These are phyloP conservation scores for Penicillium thymicola DNA, from an alignment of 2,329 filamentous ascomycete genomes.

Conservation along the genomic window DNA sequence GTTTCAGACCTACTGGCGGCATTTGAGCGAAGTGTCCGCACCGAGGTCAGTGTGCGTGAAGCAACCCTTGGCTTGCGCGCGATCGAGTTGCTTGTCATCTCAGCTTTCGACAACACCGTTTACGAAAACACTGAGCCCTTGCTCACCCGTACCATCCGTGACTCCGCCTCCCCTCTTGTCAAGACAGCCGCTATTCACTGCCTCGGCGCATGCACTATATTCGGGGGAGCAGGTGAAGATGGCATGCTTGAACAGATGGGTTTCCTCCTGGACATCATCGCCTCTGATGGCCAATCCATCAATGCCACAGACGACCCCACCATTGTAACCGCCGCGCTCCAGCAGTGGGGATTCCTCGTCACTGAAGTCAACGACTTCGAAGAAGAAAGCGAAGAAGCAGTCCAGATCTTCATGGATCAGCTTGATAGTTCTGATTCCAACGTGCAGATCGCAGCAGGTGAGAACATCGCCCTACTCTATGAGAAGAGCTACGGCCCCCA, in stretches of 20 bases:
- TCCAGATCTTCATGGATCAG: constrained; percentile 81
- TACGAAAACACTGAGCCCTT: constrained; percentile 60
- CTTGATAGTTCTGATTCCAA: constrained; percentile 69
- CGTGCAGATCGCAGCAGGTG: constrained; percentile 73
- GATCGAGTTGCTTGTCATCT: constrained; percentile 67
- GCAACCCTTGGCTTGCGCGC: constrained; percentile 68
- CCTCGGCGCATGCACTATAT: constrained; percentile 68
- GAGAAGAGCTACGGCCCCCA: constrained; percentile 65
- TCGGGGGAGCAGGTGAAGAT: constrained; percentile 68
- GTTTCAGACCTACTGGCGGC: constrained; percentile 61
- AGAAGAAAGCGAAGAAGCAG: constrained; percentile 65
- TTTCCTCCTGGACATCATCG: constrained; percentile 72
- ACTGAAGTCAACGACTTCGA: constrained; percentile 74
- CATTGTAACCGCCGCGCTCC: constrained; percentile 70
- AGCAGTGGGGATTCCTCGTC: constrained; percentile 76
- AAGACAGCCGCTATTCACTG: constrained; percentile 72
- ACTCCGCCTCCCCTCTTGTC: constrained; percentile 61
- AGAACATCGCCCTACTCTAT: constrained; percentile 78
- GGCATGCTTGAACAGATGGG: constrained; percentile 70
- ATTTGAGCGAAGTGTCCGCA: constrained; percentile 68
- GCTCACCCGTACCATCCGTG: constrained; percentile 62
- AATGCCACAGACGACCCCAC: constrained; percentile 67
- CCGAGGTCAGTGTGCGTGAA: constrained; percentile 66
- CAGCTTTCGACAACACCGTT: constrained; percentile 61
- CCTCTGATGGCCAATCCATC: constrained; percentile 72